A percentile compares a stretch with the other conserved stretches of the same genome.
These are phyloP conservation scores for Lathyrus tuberosus DNA, from an alignment of 306 rosid species.

Conservation along the genomic window DNA sequence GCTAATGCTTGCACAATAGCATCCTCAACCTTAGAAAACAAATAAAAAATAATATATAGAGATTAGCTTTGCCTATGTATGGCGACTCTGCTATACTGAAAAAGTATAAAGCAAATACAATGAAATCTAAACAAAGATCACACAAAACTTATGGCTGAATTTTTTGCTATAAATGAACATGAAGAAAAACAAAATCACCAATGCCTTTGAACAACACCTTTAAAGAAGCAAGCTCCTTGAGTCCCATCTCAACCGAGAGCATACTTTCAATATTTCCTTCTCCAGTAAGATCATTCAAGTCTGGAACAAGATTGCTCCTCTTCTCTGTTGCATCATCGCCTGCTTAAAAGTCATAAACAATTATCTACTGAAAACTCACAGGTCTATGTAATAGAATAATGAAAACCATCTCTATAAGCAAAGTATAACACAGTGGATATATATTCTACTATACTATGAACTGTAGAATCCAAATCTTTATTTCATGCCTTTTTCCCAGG, in stretches of 20 bases:
- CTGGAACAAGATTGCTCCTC: constrained; percentile 72
- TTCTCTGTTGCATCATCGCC: constrained; percentile 71
- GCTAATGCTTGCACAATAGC: constrained; percentile 85
- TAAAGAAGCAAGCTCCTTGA: constrained; percentile 87
- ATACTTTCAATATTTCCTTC: constrained; percentile 97
- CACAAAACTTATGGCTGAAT: constrained; percentile 25
- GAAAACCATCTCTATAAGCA: constrained; percentile 29
- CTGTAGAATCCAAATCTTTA: constrained; percentile 33
- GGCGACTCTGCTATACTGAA: constrained; percentile 4
- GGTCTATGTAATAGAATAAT: constrained; percentile 6
- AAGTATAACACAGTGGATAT: constrained; percentile 24
- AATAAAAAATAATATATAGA: background rate
- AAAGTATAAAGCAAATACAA: constrained; percentile 26
- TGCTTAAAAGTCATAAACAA: constrained; percentile 46
- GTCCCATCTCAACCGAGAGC: constrained; percentile 98
- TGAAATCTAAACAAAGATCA: constrained; percentile 30
- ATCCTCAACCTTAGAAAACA: constrained; percentile 73
- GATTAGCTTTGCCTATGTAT: constrained; percentile 18
- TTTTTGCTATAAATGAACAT: background rate
- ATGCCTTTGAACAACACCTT: constrained; percentile 60
- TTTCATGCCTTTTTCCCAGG: constrained; percentile 79
- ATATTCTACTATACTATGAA: constrained; percentile 35
- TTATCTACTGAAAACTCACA: constrained; percentile 31
- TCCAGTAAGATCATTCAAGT: constrained; percentile 84
- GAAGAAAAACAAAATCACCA: constrained; percentile 32